Evolutionary conservation across 176 grass and related monocot genomes (phyloP), one percentile per base, ranked within the genome.

Genomic region (Tillandsia leiboldiana): DNA sequence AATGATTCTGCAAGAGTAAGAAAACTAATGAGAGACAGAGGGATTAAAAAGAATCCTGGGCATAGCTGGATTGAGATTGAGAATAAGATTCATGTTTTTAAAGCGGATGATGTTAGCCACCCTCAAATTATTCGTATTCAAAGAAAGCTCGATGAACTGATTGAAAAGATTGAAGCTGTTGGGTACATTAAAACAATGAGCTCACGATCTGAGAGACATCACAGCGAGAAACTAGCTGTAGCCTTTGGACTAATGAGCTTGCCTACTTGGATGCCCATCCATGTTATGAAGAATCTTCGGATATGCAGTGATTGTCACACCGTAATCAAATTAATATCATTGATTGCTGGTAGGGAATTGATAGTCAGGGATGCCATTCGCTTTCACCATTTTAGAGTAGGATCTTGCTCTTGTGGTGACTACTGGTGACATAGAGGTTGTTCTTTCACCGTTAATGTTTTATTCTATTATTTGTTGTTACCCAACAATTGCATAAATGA

Each of bases 51-150:
- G 75, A 92, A 93, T 28, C 84, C 89, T 0, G 89, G 89, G 0
- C 90, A 87, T 70, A 97, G 94, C 79, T 92, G 94, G 94, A 90
- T 92, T 42, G 94, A 97, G 66, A 79, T 86, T 72, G 66, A 86
- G 1, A 97, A 90, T 73, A 90, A 78, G 75, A 71, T 87, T 24
- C 89, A 90, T n/a, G 76, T 93, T 71, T 97, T 97, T 69, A 87
- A 81, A 77, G 89, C 94, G 11, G 89, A 92, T 77, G 94, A 90
- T 11, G 63, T 68, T 59, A 87, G 77, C 68, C 94, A 97, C 66
- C 84, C 84, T 3, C 82, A 97, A 51, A 86, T 92, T 49, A 58
- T 79, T 8, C 69, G 71, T 2, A 87, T 97, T 72, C 80, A 83
- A 11, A 76, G 75, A 53, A 82, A 92, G 63, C 53, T 92, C 15